Evolutionary conservation across 2,329 filamentous ascomycete species (phyloP).

Genomic region (Penicillium sp.): DNA sequence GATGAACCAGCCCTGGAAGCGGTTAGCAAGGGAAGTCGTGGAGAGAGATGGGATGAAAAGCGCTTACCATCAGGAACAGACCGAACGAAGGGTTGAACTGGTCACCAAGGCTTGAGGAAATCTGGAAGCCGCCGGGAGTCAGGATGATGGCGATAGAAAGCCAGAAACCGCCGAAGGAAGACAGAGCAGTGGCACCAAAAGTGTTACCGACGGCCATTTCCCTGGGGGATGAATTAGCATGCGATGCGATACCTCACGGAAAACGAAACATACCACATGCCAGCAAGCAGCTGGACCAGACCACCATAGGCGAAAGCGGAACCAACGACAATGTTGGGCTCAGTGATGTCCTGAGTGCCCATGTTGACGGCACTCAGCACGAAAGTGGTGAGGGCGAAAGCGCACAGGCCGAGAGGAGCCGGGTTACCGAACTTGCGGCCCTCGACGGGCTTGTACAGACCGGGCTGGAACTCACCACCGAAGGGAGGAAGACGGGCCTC

Average conservation of each 20-base stretch:
- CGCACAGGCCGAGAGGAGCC: slow-evolving; percentile 68
- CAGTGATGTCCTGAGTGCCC: slow-evolving; percentile 54
- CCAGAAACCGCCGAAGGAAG: slow-evolving; percentile 82
- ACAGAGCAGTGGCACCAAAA: slow-evolving; percentile 74
- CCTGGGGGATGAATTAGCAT: slow-evolving; percentile 44
- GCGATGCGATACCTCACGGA: neutral
- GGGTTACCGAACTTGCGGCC: slow-evolving; percentile 71
- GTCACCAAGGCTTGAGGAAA: slow-evolving; percentile 44
- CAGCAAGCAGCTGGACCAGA: slow-evolving; percentile 70
- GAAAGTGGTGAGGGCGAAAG: slow-evolving; percentile 79
- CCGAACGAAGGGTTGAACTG: slow-evolving; percentile 59
- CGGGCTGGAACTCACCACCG: slow-evolving; percentile 69
- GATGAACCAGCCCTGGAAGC: slow-evolving; percentile 65
- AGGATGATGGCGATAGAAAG: slow-evolving; percentile 67
- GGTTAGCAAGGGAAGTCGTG: slow-evolving; percentile 6
- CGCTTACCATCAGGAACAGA: slow-evolving; percentile 62
- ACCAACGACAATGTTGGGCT: slow-evolving; percentile 63
- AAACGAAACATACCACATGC: slow-evolving; percentile 66
- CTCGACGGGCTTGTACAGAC: slow-evolving; percentile 60
- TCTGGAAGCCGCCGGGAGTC: slow-evolving; percentile 62
- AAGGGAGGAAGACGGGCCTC: slow-evolving; percentile 55
- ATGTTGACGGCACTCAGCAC: slow-evolving; percentile 71
- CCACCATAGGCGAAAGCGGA: slow-evolving; percentile 71
- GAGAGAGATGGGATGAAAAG: neutral
- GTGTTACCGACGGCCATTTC: slow-evolving; percentile 86